These are phyloP conservation scores for Glomus cerebriforme DNA, from an alignment of 192 early-diverging fungal genomes.

Conservation along the genomic window DNA sequence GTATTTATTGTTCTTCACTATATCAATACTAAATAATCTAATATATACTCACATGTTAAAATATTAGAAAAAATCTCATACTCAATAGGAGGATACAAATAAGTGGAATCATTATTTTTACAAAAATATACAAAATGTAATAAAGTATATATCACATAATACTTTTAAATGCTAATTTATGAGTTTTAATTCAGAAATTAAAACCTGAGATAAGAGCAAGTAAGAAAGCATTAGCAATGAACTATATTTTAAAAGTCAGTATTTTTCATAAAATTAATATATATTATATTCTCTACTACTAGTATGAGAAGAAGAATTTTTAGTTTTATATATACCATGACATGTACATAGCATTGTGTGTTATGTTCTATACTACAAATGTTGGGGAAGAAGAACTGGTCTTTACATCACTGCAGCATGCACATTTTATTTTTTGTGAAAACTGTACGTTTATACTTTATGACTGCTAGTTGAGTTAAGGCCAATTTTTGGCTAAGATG, in stretches of 20 bases:
- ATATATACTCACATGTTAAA: neutral
- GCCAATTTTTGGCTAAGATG: no score
- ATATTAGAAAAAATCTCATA: neutral
- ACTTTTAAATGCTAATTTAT: neutral
- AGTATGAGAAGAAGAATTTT: no score
- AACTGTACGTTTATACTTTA: neutral
- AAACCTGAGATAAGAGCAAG: neutral
- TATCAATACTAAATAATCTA: slow-evolving; percentile 9
- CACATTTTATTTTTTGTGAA: neutral
- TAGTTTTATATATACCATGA: no score
- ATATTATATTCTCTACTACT: no score
- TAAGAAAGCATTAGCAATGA: no score
- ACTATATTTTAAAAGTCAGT: no score
- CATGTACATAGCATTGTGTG: no score
- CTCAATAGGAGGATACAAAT: neutral
- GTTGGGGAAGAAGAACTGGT: no score
- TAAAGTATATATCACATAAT: neutral
- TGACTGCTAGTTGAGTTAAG: no score
- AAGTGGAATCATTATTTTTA: neutral
- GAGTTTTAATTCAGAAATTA: slow-evolving; percentile 15
- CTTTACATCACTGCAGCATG: neutral
- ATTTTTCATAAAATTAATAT: no score
- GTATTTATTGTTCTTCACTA: neutral
- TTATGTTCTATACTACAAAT: no score
- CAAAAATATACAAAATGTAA: neutral